Evolutionary conservation across 768 basidiomycete species (phyloP).

Genomic region (Pisolithus microcarpus): DNA sequence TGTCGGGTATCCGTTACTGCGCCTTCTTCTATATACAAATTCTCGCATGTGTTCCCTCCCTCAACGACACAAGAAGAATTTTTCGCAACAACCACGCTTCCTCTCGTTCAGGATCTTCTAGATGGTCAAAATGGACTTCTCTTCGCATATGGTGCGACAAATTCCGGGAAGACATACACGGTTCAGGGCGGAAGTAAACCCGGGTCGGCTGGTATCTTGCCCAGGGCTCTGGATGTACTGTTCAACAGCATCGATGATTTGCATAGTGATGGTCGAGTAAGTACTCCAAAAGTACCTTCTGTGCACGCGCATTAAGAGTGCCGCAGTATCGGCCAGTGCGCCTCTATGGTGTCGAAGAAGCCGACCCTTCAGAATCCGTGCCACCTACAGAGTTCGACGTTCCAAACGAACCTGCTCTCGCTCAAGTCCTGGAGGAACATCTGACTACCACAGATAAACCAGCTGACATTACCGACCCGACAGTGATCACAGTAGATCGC

Average conservation of each 20-base stretch:
- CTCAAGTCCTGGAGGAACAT: slow-evolving; percentile 59
- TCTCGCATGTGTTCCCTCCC: slow-evolving; percentile 73
- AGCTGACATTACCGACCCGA: slow-evolving; percentile 52
- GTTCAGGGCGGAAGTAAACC: slow-evolving; percentile 77
- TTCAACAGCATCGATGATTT: slow-evolving; percentile 87
- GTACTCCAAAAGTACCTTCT: slow-evolving; percentile 12
- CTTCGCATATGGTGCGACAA: slow-evolving; percentile 94
- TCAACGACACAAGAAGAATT: slow-evolving; percentile 73
- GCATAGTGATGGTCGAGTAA: slow-evolving; percentile 65
- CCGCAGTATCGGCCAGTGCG: slow-evolving; percentile 69
- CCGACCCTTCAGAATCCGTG: slow-evolving; percentile 41
- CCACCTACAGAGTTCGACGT: slow-evolving; percentile 32
- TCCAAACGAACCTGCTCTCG: slow-evolving; percentile 45
- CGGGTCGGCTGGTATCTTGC: slow-evolving; percentile 79
- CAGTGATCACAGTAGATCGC: slow-evolving; percentile 69
- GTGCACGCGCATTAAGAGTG: slow-evolving; percentile 3
- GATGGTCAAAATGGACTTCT: slow-evolving; percentile 84
- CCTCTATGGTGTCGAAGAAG: slow-evolving; percentile 67
- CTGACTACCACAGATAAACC: slow-evolving; percentile 30
- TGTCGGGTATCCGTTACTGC: slow-evolving; percentile 53
- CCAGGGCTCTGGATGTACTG: slow-evolving; percentile 83
- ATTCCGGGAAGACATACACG: slow-evolving; percentile 95
- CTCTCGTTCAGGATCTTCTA: slow-evolving; percentile 75
- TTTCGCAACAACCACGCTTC: slow-evolving; percentile 83
- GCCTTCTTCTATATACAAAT: slow-evolving; percentile 69